Evolutionary conservation across 2,329 filamentous ascomycete species (phyloP), one percentile per base, ranked within the genome.

Genomic region (Cladosporium sp.): DNA sequence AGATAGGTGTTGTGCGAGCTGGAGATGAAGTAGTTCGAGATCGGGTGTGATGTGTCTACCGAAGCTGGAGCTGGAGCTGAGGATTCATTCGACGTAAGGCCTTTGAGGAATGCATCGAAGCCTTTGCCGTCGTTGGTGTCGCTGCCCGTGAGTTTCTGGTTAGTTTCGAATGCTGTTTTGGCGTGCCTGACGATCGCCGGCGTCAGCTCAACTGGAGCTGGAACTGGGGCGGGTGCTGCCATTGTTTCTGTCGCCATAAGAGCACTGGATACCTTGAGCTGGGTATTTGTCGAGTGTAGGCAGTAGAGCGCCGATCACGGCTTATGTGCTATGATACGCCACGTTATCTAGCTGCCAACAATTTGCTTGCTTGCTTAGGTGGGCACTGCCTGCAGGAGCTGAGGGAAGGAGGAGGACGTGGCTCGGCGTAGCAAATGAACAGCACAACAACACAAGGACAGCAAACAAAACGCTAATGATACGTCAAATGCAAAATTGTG

Each of bases 1-100:
- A 97, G 82, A 76, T 97, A 97, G 0, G 93, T 97, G 76, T 97
- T 97, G 81, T 97, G 93, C 74, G 92, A 97, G 70, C 92, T 96
- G 68, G 90, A 96, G 76, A 97, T 93, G 77, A 92, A 97, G 80
- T 97, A 97, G 75, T 96, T 92, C 56, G 90, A 91, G 65, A 96
- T 83, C 4, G 92, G 91, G 63, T 77, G 74, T 21, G 66, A 70
- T 3, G 67, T 67, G 60, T 77, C 74, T 16, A 69, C 46, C n/a
- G 69, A 57, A 25, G 70, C 66, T 11, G 72, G 68, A 54, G 67
- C 11, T 68, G 68, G 8, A 67, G 65, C 8, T 65, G 64, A 8
- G 68, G 68, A 43, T n/a, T n/a, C n/a, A n/a, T n/a, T n/a, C n/a
- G 68, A 62, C 25, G 65, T 61, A 13, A 75, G 69, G 68, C 84